Conservation (phyloP, 257 asterid species). For the Solanum tarijense region DNA sequence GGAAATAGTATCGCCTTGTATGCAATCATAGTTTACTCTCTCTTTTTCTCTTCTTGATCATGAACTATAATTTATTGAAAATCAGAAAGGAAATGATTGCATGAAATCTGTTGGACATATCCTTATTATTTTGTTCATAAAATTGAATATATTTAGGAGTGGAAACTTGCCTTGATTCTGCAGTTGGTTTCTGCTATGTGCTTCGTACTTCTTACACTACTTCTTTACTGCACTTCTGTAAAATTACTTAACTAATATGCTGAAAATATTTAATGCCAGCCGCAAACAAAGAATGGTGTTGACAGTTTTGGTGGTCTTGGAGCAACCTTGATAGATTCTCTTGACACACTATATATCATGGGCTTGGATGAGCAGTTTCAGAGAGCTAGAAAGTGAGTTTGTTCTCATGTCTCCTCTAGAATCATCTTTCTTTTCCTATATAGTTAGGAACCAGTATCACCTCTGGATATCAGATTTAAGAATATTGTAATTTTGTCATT, state of each 20-base stretch:
- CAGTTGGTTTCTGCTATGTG: not conserved
- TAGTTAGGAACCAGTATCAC: not conserved
- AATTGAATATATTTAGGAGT: not conserved
- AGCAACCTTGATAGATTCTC: conserved; percentile 92
- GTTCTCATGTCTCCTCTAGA: not conserved
- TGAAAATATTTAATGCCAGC: conserved; percentile 44
- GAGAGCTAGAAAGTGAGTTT: conserved; percentile 88
- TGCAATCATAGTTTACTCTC: not conserved
- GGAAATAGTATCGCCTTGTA: not conserved
- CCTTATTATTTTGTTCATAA: not conserved
- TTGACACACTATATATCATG: conserved; percentile 93
- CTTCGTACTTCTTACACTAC: not conserved
- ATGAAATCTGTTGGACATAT: not conserved
- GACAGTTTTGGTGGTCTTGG: conserved; percentile 99
- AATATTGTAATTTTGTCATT: not conserved
- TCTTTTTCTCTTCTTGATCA: not conserved
- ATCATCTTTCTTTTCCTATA: not conserved
- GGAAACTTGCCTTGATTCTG: not conserved
- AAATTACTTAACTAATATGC: conserved; percentile 3
- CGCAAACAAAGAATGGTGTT: conserved; percentile 78
- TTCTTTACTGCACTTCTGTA: not conserved
- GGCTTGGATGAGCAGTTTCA: conserved; percentile 95
- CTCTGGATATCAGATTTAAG: not conserved
- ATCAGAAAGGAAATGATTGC: not conserved
- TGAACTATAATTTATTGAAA: not conserved